Percentiles rank a stretch among this genome's conserved stretches.
Conservation (phyloP, 2,329 filamentous ascomycete genomes). For the Neopestalotiopsis rosae region DNA sequence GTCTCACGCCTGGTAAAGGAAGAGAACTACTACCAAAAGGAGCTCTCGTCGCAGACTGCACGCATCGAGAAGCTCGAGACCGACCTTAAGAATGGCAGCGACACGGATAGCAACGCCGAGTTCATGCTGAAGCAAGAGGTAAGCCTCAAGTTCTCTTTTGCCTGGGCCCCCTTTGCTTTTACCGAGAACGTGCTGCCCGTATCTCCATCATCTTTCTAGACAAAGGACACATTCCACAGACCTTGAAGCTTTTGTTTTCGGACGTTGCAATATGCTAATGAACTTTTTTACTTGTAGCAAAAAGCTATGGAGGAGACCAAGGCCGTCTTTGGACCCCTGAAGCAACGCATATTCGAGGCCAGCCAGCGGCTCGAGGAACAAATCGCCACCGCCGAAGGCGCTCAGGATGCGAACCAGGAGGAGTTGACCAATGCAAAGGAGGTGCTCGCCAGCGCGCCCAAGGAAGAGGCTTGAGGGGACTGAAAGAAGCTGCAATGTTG, state of each 20-base stretch:
- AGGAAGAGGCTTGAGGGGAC: conserved; percentile 12
- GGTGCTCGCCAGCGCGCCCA: conserved; percentile 29
- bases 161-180: too few relatives aligned
- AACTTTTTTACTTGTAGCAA: conserved; percentile 54
- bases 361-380: conserved; percentile 76
- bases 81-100: conserved; percentile 56
- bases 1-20: conserved; percentile 89
- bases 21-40: conserved; percentile 87
- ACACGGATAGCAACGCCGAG: conserved; percentile 75
- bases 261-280: not conserved
- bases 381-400: conserved; percentile 67
- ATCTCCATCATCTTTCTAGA: too few relatives aligned
- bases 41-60: conserved; percentile 76
- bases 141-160: conserved; percentile 30
- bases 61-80: conserved; percentile 72
- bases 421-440: conserved; percentile 63
- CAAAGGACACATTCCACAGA: too few relatives aligned
- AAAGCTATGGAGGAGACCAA: conserved; percentile 87
- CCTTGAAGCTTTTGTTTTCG: too few relatives aligned
- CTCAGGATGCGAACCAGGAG: conserved; percentile 46
- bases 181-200: too few relatives aligned
- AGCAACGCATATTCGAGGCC: conserved; percentile 73
- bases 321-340: conserved; percentile 77
- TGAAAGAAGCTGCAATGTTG: too few relatives aligned
- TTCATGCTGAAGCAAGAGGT: conserved; percentile 90